Base-by-base conservation (phyloP, 2,329 filamentous ascomycete species). In the Teratosphaeriaceae sp. region DNA sequence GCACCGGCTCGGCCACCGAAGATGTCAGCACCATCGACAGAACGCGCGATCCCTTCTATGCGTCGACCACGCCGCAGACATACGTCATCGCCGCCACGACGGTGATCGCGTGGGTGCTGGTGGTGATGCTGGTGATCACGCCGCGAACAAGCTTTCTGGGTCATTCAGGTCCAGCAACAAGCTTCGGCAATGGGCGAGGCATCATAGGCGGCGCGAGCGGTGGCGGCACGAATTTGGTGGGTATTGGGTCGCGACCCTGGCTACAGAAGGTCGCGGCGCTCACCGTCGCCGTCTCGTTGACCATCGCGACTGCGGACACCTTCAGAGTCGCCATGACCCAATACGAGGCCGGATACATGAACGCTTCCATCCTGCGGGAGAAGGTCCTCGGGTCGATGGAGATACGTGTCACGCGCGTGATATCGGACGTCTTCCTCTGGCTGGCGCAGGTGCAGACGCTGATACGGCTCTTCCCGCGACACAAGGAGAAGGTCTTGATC, bases 401-500 rank as follows among this genome's bases (percentile, higher is more conserved):
- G 63, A 82, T 98, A 51, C 88, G 92, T 54, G 79, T 94, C 46
- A 90, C 94, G 46, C 84, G 89, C 51, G 80, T 97, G 53, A 88
- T 98, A 51, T 97, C 90, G 15, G 88, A 95, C 65, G 89, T 92
- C 1, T 97, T 97, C 63, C 74, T 98, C 22, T 97, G 92, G 90
- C 79, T 98, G 29, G 92, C 92, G 1, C 92, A 98, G 66, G 90
- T 94, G 1, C 92, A 98, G 68, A 98, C 92, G 0, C 69, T 98
- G 45, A 97, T 97, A 55, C 84, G 92, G 41, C 74, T 98, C 1
- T 98, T 98, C 55, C 92, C 92, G 6, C 86, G 92, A 24, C 90
- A 97, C 60, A 86, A 94, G 59, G 92, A 98, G 67, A 97, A 97
- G 68, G 82, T 97, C 40, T 86, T 97, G 53, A 98, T 98, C 68